Conservation (phyloP, 352 stramenopile species). For the Phytophthora chlamydospora region DNA sequence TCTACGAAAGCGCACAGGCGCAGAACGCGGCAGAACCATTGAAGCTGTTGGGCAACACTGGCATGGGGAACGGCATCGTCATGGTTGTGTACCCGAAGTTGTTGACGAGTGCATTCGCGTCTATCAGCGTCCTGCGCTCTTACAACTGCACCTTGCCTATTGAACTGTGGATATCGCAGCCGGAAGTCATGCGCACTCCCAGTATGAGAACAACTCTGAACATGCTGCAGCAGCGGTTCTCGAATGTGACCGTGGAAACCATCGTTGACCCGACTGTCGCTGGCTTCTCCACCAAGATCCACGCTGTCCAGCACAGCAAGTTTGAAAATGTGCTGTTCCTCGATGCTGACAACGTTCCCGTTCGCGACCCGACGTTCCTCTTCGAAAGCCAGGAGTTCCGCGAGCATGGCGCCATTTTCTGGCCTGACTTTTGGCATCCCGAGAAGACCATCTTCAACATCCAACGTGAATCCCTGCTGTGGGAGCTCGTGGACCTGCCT, state of each 20-base stretch:
- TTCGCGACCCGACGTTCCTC: slow-evolving; percentile 68
- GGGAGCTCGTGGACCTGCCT: slow-evolving; percentile 64
- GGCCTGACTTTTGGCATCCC: slow-evolving; percentile 82
- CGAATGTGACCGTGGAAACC: slow-evolving; percentile 47
- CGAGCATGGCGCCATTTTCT: slow-evolving; percentile 63
- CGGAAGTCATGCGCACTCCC: slow-evolving; percentile 43
- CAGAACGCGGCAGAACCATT: slow-evolving; percentile 24
- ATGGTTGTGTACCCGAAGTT: slow-evolving; percentile 78
- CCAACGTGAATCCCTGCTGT: slow-evolving; percentile 60
- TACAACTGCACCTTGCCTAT: slow-evolving; percentile 65
- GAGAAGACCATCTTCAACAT: slow-evolving; percentile 77
- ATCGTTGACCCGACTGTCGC: slow-evolving; percentile 53
- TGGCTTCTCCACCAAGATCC: slow-evolving; percentile 73
- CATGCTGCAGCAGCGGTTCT: slow-evolving; percentile 38
- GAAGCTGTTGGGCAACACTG: slow-evolving; percentile 35
- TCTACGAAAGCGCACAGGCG: slow-evolving; percentile 34
- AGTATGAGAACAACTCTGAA: slow-evolving; percentile 39
- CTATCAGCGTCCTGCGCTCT: slow-evolving; percentile 51
- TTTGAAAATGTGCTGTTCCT: slow-evolving; percentile 82
- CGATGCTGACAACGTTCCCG: slow-evolving; percentile 71
- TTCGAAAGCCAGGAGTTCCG: slow-evolving; percentile 58
- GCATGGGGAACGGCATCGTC: slow-evolving; percentile 59
- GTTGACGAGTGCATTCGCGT: slow-evolving; percentile 71
- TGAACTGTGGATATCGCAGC: slow-evolving; percentile 73
- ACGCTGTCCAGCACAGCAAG: slow-evolving; percentile 65